Conservation (phyloP, 495 filamentous ascomycete species). For the Annulohypoxylon moriforme region DNA sequence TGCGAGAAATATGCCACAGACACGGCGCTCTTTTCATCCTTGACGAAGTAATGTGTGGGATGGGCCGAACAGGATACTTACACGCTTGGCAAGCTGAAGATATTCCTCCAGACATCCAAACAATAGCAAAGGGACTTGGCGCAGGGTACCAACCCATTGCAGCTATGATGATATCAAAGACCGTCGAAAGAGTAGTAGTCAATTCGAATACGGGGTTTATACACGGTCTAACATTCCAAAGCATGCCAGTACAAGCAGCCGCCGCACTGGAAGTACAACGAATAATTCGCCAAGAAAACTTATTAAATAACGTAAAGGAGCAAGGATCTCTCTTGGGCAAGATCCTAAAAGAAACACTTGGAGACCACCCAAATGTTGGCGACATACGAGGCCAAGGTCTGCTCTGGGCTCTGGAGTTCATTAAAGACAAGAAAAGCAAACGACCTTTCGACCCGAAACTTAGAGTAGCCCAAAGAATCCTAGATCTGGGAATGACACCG, state of each 20-base stretch:
- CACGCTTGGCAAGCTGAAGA: constrained; percentile 70
- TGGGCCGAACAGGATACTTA: constrained; percentile 70
- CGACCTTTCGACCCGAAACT: not conserved
- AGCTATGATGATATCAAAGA: constrained; percentile 59
- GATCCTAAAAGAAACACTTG: no score
- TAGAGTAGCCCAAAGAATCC: not conserved
- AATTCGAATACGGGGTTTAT: not conserved
- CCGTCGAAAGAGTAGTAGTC: not conserved
- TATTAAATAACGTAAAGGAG: no score
- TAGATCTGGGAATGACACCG: not conserved
- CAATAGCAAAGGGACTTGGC: constrained; percentile 74
- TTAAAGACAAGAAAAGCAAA: not conserved
- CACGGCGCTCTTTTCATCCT: constrained; percentile 76
- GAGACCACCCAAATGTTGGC: constrained; percentile 8
- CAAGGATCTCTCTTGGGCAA: no score
- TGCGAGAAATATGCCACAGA: constrained; percentile 70
- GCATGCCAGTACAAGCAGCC: constrained; percentile 12
- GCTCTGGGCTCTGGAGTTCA: constrained; percentile 13
- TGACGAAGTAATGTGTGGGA: no score
- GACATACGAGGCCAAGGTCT: constrained; percentile 15
- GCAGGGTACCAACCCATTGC: constrained; percentile 74
- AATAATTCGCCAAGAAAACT: no score
- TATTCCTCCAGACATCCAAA: constrained; percentile 64
- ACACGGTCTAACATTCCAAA: constrained; percentile 5
- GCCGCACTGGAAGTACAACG: constrained; percentile 14